Evolutionary conservation across 352 stramenopile genomes (phyloP).

Genomic region (Globisporangium spiculum): DNA sequence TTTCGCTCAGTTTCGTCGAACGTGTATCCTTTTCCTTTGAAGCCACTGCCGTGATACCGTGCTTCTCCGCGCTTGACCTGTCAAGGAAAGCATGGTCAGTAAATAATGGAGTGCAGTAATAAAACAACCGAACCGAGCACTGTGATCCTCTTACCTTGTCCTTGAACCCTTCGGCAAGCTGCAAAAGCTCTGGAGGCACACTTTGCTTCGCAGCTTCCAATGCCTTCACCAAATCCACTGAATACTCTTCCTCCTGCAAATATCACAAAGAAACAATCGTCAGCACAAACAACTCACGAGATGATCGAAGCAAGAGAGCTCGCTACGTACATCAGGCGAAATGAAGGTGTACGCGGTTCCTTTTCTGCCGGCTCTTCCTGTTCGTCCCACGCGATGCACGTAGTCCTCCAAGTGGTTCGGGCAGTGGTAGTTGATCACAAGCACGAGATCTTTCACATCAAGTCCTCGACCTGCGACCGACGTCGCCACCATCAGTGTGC

Average conservation of each 20-base stretch:
- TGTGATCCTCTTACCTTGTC: conserved; percentile 68
- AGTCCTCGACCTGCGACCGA: conserved; percentile 96
- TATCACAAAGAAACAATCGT: conserved; percentile 1
- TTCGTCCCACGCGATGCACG: conserved; percentile 98
- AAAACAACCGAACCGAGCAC: no score
- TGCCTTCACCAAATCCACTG: conserved; percentile 96
- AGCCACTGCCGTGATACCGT: conserved; percentile 94
- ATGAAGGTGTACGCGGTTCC: conserved; percentile 99
- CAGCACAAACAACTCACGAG: conserved; percentile 11
- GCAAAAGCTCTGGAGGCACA: conserved; percentile 82
- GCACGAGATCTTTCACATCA: conserved; percentile 97
- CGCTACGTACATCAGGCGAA: conserved; percentile 85
- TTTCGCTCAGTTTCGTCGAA: conserved; percentile 98
- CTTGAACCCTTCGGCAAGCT: conserved; percentile 94
- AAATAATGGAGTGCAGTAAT: not conserved
- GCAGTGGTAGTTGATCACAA: conserved; percentile 99
- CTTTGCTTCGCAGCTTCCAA: conserved; percentile 87
- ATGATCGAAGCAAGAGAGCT: not conserved
- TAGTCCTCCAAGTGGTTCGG: conserved; percentile 99
- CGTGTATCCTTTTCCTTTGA: conserved; percentile 97
- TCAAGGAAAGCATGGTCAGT: conserved; percentile 9
- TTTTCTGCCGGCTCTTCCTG: conserved; percentile 93
- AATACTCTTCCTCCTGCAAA: conserved; percentile 95
- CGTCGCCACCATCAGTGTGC: conserved; percentile 93
- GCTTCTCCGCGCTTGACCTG: conserved; percentile 94